Base-by-base conservation (phyloP, 2,329 filamentous ascomycete species). In the Penicillium expansum region DNA sequence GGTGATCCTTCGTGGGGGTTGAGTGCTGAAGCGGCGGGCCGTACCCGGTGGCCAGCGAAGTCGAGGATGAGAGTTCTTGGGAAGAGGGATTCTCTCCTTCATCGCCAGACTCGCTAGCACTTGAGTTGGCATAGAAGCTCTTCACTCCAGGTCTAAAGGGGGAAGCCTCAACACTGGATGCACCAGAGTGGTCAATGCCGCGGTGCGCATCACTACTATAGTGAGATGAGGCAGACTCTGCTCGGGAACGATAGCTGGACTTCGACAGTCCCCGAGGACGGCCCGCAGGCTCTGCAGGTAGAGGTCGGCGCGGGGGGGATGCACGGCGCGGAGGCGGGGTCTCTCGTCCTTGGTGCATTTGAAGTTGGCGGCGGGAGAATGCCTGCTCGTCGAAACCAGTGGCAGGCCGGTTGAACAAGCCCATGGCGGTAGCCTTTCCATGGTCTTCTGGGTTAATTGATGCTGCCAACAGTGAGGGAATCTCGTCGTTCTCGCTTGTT, bases 381-480 rank as follows among this genome's bases (percentile, higher is more conserved):
- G 91, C 89, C 20, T 88, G 85, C 68, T 97, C 92, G 67, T 96
- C 91, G 64, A 94, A 96, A 8, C 86, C 83, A 49, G 88, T 84
- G 2, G 79, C 76, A 1, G 92, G 90, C 69, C 91, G 91, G 62
- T 88, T 88, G 72, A 88, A 88, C 0, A 85, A 78, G 30, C 86
- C 85, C 74, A 86, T 79, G 0, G 90, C 89, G 0, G 91, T 95
- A 5, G 90, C 89, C 70, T 94, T 96, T 50, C 89, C 91, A 45
- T 85, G 80, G 64, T 96, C 92, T 60, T 86, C 86, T 0, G 89
- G 87, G 58, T 90, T 85, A 13, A 94, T 82, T 9, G 87, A 82
- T 41, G 81, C 79, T 14, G 76, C 74, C 14, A 94, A 79, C 6
- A 95, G 79, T 1, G 82, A 72, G 1, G 82, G 76, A 16, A 81